These are phyloP conservation scores for Mycotypha africana DNA, from an alignment of 371 early-diverging fungal species.

Conservation along the genomic window DNA sequence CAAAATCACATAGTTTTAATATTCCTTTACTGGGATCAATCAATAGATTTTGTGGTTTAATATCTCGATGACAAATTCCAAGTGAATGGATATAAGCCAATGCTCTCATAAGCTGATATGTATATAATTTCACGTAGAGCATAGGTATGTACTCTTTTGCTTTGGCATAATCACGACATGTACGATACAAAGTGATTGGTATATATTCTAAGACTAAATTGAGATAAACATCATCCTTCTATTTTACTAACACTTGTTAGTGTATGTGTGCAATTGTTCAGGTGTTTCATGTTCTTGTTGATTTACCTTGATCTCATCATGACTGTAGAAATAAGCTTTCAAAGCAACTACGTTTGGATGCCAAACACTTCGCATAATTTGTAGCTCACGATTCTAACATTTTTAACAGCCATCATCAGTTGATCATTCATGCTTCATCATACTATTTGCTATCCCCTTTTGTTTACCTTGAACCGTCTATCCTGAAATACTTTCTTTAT, in stretches of 20 bases:
- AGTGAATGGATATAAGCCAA: slow-evolving; percentile 93
- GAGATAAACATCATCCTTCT: slow-evolving; percentile 81
- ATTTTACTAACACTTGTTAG: not conserved
- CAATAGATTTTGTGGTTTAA: slow-evolving; percentile 98
- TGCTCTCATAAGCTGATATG: slow-evolving; percentile 95
- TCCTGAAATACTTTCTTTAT: slow-evolving; percentile 97
- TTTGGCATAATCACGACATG: slow-evolving; percentile 79
- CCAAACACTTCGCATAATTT: slow-evolving; percentile 80
- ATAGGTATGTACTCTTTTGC: slow-evolving; percentile 91
- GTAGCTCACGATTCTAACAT: slow-evolving; percentile 81
- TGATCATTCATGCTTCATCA: not conserved
- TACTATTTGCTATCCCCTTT: not conserved
- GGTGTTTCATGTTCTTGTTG: not conserved
- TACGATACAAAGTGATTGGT: slow-evolving; percentile 86
- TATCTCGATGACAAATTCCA: slow-evolving; percentile 91
- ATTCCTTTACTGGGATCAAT: slow-evolving; percentile 87
- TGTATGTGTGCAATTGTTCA: not conserved
- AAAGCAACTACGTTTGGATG: slow-evolving; percentile 85
- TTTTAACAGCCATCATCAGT: not conserved
- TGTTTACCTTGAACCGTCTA: slow-evolving; percentile 84
- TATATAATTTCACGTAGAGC: slow-evolving; percentile 90
- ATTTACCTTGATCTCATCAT: slow-evolving; percentile 51
- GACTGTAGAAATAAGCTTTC: slow-evolving; percentile 79
- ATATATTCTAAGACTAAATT: slow-evolving; percentile 84
- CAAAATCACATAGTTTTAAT: slow-evolving; percentile 99